A percentile compares a stretch with the other conserved stretches of the same genome.
These are phyloP conservation scores for Stellera chamaejasme DNA, from an alignment of 345 rosid genomes.

Conservation along the genomic window DNA sequence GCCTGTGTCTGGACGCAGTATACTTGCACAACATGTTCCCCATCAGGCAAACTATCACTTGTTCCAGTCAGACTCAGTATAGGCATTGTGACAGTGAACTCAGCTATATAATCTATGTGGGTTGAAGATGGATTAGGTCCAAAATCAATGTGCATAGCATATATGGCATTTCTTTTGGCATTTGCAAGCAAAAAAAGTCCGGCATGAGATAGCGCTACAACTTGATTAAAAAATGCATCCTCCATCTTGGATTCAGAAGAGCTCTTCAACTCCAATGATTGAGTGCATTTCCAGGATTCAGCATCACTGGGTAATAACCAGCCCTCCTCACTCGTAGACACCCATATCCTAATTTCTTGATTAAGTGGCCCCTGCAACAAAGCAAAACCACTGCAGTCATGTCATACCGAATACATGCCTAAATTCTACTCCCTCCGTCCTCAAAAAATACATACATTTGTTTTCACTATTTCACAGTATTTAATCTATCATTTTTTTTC, in stretches of 20 bases:
- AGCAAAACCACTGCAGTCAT: neutral
- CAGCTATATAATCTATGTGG: slow-evolving; percentile 61
- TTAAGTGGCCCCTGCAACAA: slow-evolving; percentile 51
- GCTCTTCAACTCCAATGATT: slow-evolving; percentile 52
- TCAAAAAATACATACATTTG: too few relatives aligned
- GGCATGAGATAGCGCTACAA: slow-evolving; percentile 45
- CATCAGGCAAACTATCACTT: slow-evolving; percentile 51
- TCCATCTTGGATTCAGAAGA: slow-evolving; percentile 41
- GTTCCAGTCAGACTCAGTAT: slow-evolving; percentile 71
- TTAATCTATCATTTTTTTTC: too few relatives aligned
- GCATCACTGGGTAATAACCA: slow-evolving; percentile 62
- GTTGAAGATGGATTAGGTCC: slow-evolving; percentile 59
- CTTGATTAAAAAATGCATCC: slow-evolving; percentile 66
- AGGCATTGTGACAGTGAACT: slow-evolving; percentile 74
- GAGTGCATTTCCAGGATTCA: slow-evolving; percentile 53
- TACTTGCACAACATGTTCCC: slow-evolving; percentile 51
- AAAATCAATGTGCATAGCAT: slow-evolving; percentile 58
- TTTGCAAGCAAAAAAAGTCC: slow-evolving; percentile 59
- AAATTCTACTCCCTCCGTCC: too few relatives aligned
- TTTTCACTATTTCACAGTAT: too few relatives aligned
- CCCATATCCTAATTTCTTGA: slow-evolving; percentile 58
- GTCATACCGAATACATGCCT: neutral
- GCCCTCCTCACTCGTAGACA: slow-evolving; percentile 51
- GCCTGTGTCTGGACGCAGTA: slow-evolving; percentile 76
- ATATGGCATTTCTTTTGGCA: slow-evolving; percentile 70